These are phyloP conservation scores for Penicillium bovifimosum DNA, from an alignment of 495 filamentous ascomycete species.

Conservation along the genomic window DNA sequence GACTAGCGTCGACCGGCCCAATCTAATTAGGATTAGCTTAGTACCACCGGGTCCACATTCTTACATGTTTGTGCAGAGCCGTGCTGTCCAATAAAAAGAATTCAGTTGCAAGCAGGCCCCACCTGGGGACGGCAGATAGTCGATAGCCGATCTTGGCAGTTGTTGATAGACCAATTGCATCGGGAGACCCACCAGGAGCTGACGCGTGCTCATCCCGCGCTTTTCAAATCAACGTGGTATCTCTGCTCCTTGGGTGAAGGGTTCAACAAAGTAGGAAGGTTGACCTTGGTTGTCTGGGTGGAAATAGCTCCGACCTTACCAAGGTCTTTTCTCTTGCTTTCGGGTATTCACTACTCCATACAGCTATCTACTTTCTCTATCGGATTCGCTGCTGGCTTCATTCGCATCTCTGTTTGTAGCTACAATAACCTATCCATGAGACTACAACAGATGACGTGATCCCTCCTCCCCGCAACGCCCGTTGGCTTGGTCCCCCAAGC, in stretches of 20 bases:
- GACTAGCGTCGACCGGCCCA: background rate
- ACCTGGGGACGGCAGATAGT: conserved; percentile 40
- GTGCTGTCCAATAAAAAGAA: background rate
- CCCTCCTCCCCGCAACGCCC: conserved; percentile 28
- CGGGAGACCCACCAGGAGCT: conserved; percentile 25
- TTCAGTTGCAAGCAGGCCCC: conserved; percentile 14
- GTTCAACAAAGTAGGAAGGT: background rate
- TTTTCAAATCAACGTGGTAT: conserved; percentile 4
- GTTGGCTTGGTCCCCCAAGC: conserved; percentile 14
- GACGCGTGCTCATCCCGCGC: conserved; percentile 38
- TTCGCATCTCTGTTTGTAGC: no score
- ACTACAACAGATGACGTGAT: conserved; percentile 6
- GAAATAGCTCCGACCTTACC: background rate
- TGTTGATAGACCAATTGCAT: conserved; percentile 33
- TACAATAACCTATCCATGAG: background rate
- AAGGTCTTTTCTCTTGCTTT: background rate
- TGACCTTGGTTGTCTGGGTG: background rate
- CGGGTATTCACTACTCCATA: no score
- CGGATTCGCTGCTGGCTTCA: no score
- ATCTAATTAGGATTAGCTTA: background rate
- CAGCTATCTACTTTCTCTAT: no score
- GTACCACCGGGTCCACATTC: conserved; percentile 13
- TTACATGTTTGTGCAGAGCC: conserved; percentile 20
- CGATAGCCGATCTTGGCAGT: conserved; percentile 44
- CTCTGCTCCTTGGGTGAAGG: background rate